Conservation (phyloP, 305 asterid species). For the Fraxinus xanthoxyloides region DNA sequence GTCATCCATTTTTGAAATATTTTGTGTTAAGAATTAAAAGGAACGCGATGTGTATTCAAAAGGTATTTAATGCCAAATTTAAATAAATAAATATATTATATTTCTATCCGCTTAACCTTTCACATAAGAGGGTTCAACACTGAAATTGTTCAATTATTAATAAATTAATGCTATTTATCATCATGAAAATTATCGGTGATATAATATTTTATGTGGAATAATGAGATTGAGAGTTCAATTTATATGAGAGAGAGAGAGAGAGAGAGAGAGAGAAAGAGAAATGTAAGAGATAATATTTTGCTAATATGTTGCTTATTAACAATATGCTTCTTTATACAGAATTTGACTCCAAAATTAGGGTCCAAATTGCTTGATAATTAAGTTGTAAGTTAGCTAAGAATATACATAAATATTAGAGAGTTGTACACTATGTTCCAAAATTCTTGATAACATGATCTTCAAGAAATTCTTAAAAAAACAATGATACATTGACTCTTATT, state of each 20-base stretch:
- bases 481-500: conserved; percentile 4
- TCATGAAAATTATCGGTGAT: too few species aligned
- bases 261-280: too few species aligned
- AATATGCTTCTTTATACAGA: neutral
- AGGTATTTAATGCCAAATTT: neutral
- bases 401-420: neutral
- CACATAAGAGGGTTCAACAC: neutral
- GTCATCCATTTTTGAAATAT: neutral
- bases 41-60: neutral
- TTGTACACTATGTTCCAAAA: neutral
- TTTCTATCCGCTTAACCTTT: neutral
- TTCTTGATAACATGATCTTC: neutral
- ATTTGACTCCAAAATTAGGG: conserved; percentile 24
- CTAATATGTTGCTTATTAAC: neutral
- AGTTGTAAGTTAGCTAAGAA: conserved; percentile 7
- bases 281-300: neutral
- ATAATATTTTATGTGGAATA: too few species aligned
- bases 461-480: conserved; percentile 14
- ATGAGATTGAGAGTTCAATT: too few species aligned
- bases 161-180: too few species aligned
- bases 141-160: neutral
- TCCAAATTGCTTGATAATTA: conserved; percentile 19
- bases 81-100: neutral
- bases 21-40: neutral
- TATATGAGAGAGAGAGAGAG: too few species aligned